Evolutionary conservation across 805 yeast genomes (phyloP), one percentile per base, ranked within the genome.

Genomic region (Starmerella davenportii): DNA sequence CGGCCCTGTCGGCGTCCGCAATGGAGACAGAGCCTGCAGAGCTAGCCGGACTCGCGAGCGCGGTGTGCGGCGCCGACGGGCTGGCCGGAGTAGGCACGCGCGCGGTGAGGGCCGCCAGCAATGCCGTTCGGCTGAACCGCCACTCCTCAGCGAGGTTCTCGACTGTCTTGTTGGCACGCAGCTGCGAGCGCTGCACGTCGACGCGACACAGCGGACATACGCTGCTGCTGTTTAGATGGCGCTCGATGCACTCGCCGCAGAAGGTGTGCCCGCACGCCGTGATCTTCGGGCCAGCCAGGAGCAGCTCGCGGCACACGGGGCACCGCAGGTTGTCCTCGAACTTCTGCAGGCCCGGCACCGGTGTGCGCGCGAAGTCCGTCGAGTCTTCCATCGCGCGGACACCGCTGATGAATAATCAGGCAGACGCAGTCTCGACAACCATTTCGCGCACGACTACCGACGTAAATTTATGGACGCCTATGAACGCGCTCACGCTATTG

Each of bases 181-280:
- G 57, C 46, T 70, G 69, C 36, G 85, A 72, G 43, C 79, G 85
- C 51, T 73, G 69, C 23, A 76, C 69, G 47, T 75, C 79, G 20
- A 68, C 64, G 19, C 76, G 66, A 55, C 95, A 85, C 37, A 79
- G 58, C 0, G 95, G 95, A 51, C 95, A 85, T 42, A 66, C 61
- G 16, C 69, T 66, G 23, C 68, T 70, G 29, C 57, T 57, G n/a
- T 72, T 60, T 30, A 85, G 58, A 45, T 76, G 72, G 44, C 77
- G 70, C 41, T 94, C 64, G 21, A 85, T 79, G 55, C 96, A 85
- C 13, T 74, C 65, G 0, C 93, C 80, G 57, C 96, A 85, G 55
- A 82, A 85, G 1, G 85, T 75, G 55, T 85, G 95, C 28, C 79
- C 76, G 61, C 96, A 85, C 2, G 76, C 68, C 1, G 95, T 79